Percentiles rank a stretch among this genome's conserved stretches.
These are phyloP conservation scores for Rhizoctonia solani DNA, from an alignment of 1,284 basidiomycete genomes.

Conservation along the genomic window DNA sequence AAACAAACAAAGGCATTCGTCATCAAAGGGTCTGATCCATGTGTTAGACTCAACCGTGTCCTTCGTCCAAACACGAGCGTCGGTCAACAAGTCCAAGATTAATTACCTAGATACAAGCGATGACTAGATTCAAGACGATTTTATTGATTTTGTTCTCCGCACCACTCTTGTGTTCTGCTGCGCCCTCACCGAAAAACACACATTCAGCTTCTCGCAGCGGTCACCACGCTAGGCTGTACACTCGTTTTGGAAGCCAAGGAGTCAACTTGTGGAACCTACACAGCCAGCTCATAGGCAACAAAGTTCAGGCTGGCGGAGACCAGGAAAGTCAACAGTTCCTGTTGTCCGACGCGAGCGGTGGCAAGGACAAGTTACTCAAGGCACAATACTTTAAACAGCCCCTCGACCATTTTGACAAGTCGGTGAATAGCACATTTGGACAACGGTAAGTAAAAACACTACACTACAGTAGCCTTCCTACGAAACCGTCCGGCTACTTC, in stretches of 20 bases:
- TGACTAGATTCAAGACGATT: not conserved
- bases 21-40: not conserved
- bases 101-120: not conserved
- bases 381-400: slow-evolving; percentile 77
- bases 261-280: slow-evolving; percentile 37
- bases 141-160: not conserved
- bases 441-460: slow-evolving; percentile 52
- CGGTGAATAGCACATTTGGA: slow-evolving; percentile 58
- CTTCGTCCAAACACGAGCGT: not conserved
- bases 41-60: not conserved
- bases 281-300: slow-evolving; percentile 1
- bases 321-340: not conserved
- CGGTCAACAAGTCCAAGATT: too few relatives aligned
- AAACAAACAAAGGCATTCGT: not conserved
- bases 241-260: slow-evolving; percentile 37
- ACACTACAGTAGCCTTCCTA: not conserved
- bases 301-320: not conserved
- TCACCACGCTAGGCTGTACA: not conserved
- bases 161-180: not conserved
- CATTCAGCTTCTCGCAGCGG: not conserved
- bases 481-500: not conserved
- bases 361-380: slow-evolving; percentile 39
- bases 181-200: too few relatives aligned
- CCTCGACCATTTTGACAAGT: slow-evolving; percentile 71
- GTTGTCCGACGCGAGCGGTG: too few relatives aligned